These are phyloP conservation scores for Carex scoparia DNA, from an alignment of 176 grass and related monocot genomes.

Conservation along the genomic window DNA sequence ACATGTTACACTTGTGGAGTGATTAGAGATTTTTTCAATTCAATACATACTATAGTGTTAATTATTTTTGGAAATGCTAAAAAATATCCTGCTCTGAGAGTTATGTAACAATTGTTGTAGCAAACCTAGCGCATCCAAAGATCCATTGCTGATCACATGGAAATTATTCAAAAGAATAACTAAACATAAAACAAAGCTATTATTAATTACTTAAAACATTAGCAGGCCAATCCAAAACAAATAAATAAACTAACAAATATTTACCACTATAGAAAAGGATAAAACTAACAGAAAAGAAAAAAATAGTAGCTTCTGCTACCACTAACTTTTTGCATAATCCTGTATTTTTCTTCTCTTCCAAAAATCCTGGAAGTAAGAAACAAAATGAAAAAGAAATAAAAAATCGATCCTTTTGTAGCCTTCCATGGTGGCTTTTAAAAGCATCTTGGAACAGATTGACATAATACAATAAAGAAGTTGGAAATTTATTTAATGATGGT, in stretches of 20 bases:
- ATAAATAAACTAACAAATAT: neutral
- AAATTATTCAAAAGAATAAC: slow-evolving; percentile 1
- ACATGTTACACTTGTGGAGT: no score
- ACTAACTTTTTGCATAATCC: neutral
- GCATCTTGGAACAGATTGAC: neutral
- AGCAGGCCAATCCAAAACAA: neutral
- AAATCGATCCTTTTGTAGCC: neutral
- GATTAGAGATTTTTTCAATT: no score
- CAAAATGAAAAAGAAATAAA: neutral
- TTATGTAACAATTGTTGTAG: neutral
- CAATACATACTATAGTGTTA: no score
- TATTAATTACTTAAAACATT: neutral
- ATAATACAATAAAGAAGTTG: neutral
- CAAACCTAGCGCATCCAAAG: neutral
- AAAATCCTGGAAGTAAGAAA: neutral
- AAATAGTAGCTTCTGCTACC: neutral
- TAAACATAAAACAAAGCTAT: neutral
- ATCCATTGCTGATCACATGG: neutral
- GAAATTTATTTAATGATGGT: neutral
- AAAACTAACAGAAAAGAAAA: neutral
- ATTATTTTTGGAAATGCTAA: neutral
- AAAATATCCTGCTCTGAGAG: neutral
- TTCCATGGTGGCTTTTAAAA: neutral
- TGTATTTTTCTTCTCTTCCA: neutral
- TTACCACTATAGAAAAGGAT: neutral